Base-by-base conservation (phyloP, 1,284 basidiomycete genomes). In the Sporisorium graminicola region DNA sequence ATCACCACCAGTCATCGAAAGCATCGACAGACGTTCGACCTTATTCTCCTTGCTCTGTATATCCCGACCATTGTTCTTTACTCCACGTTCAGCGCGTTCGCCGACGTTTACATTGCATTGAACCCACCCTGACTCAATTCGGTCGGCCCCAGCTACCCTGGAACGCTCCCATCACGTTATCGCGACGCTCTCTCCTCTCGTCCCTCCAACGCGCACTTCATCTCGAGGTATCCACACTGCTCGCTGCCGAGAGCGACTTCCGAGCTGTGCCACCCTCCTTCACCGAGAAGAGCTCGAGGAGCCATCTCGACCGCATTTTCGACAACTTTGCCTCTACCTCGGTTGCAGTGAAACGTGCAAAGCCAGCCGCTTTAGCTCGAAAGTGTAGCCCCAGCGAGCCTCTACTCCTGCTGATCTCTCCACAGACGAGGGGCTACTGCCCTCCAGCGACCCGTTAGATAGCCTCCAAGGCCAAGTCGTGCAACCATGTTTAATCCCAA, bases 401-500 rank as follows among this genome's bases (percentile, higher is more conserved):
- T 12, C 18, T 16, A 44, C 40, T 10, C 12, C 16, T 22, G 58
- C 50, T 59, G 58, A 26, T 18, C 16, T 5, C 2, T 35, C 8
- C 47, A 12, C 22, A 9, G 1, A 20, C 43, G n/a, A 12, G 7
- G 42, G 49, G 42, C 50, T 26, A 24, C 31, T 40, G 56, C 55
- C 29, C 49, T 33, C 20, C 43, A 27, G 22, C 43, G 31, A 2
- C 26, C 18, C 14, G 8, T 3, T 53, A 29, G 18, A 24, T 14
- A 44, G 13, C 9, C 20, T 22, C 22, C 42, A 10, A 22, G 42
- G 22, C 22, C 31, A 27, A 16, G 18, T 16, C 22, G 20, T 22
- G 22, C 43, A 13, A 29, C 22, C 51, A 61, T 61, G 60, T 56
- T 31, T 33, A 64, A 70, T 14, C 61, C 61, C 12, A 58, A 58